Percentiles rank a stretch among this genome's conserved stretches.
phyloP scores from a whole-genome alignment of 257 asterid species.

The Linderniella brevidens region DNA sequence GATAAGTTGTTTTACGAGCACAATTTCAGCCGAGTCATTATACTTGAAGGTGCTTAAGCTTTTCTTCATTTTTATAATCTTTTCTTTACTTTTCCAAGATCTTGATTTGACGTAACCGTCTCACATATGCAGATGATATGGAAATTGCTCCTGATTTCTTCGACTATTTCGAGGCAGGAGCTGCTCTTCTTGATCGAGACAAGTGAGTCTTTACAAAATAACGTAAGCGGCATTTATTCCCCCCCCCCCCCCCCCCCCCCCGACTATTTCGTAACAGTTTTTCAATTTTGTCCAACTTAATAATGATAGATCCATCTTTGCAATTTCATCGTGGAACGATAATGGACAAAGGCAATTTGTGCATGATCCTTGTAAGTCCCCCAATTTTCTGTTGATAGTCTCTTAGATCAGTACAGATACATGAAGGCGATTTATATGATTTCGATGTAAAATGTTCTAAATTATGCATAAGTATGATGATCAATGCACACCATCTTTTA shows the following conservation, averaged over 20 bases:
- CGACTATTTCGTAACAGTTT: not conserved
- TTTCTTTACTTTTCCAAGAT: not conserved
- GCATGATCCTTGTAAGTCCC: conserved; percentile 78
- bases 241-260: too few species aligned
- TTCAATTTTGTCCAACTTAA: conserved; percentile 11
- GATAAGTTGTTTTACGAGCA: conserved; percentile 82
- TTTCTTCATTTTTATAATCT: conserved; percentile 12
- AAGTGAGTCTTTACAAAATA: conserved; percentile 32
- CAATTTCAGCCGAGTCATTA: conserved; percentile 75
- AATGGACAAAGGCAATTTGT: conserved; percentile 94
- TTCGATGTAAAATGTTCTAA: too few species aligned
- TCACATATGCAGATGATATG: conserved; percentile 79
- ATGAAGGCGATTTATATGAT: not conserved
- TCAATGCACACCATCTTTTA: too few species aligned
- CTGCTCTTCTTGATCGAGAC: conserved; percentile 78
- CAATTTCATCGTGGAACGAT: conserved; percentile 98
- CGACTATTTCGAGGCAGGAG: conserved; percentile 92
- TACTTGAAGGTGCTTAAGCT: conserved; percentile 71
- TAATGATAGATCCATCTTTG: conserved; percentile 71
- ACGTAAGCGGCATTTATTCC: not conserved
- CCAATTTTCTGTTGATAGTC: conserved; percentile 6
- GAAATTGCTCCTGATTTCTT: conserved; percentile 96
- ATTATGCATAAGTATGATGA: too few species aligned
- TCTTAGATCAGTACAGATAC: conserved; percentile 4
- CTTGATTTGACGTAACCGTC: not conserved